Base-by-base conservation (phyloP, 2,329 filamentous ascomycete species). In the Phialophora tarda region DNA sequence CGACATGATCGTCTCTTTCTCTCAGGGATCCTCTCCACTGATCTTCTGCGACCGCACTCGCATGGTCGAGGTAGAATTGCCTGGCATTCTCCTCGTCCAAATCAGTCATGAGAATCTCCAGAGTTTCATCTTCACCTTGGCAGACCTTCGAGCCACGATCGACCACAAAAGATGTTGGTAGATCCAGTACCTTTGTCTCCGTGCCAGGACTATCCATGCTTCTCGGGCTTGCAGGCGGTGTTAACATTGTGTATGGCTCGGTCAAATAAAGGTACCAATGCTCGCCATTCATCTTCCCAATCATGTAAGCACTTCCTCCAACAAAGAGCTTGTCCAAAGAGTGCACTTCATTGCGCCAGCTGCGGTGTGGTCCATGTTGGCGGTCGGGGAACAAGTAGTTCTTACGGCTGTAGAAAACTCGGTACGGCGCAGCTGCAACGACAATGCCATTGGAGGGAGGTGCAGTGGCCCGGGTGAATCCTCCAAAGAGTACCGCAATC, bases 261-360 rank as follows among this genome's bases (percentile, higher is more conserved):
- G 95, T 98, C 74, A 98, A 89, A 82, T 99, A 99, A 63, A 99
- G 83, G 78, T 98, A 98, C 95, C 95, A 99, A 75, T 99, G 95
- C 78, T 99, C 95, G 65, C 95, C 94, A 74, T 99, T 99, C 94
- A 98, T 98, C 82, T 97, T 98, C 75, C 95, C 95, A 71, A 99
- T 96, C 93, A 98, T 97, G 80, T 99, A 99, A 59, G 95, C 95
- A 78, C 94, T 98, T 63, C 95, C 95, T 64, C 91, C 90, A 68
- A 91, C 84, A 77, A 99, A 97, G 79, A 93, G 91, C 77, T 91
- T 90, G 80, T 99, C 95, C 69, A 99, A 85, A 74, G 90, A 96
- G 74, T 89, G 90, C 75, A 98, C 94, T 78, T 99, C 95, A 77
- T 97, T 91, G 73, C 93, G 91, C 95, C 95, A 99, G 88, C 93